Evolutionary conservation across 768 basidiomycete species (phyloP).

Genomic region (Neoboletus brunneissimus): DNA sequence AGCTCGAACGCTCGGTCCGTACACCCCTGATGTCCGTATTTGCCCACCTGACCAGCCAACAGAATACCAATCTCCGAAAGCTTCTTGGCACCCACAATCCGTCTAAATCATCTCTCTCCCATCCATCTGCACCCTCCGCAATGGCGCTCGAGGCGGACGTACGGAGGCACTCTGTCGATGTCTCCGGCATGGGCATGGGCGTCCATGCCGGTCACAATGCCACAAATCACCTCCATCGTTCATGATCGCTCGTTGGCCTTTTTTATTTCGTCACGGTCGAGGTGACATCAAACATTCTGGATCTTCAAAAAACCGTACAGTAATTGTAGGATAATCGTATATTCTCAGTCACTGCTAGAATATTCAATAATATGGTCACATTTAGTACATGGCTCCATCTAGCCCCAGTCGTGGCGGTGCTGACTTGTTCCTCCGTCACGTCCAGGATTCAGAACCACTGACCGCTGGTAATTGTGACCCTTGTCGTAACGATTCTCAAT

Average conservation of each 20-base stretch:
- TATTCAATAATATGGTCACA: conserved; percentile 4
- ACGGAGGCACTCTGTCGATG: conserved; percentile 33
- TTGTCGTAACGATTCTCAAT: conserved; percentile 34
- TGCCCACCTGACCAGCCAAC: neutral
- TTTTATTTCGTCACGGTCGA: neutral
- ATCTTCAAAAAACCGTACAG: conserved; percentile 5
- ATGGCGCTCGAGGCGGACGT: conserved; percentile 33
- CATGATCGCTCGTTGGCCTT: neutral
- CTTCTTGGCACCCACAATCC: conserved; percentile 29
- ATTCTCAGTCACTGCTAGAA: conserved; percentile 2
- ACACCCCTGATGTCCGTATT: neutral
- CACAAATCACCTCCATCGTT: conserved; percentile 9
- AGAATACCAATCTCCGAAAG: conserved; percentile 34
- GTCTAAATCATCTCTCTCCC: conserved; percentile 12
- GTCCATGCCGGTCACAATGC: conserved; percentile 14
- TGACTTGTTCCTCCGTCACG: conserved; percentile 4
- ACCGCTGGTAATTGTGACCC: conserved; percentile 6
- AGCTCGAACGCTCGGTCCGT: conserved; percentile 62
- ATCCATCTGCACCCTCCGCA: conserved; percentile 27
- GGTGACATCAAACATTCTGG: neutral
- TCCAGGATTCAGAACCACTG: neutral
- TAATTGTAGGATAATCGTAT: conserved; percentile 23
- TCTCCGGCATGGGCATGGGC: conserved; percentile 32
- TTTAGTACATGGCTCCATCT: conserved; percentile 7
- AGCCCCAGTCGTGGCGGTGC: neutral